These are phyloP conservation scores for Populus euphratica DNA, from an alignment of 345 rosid species.

Conservation along the genomic window DNA sequence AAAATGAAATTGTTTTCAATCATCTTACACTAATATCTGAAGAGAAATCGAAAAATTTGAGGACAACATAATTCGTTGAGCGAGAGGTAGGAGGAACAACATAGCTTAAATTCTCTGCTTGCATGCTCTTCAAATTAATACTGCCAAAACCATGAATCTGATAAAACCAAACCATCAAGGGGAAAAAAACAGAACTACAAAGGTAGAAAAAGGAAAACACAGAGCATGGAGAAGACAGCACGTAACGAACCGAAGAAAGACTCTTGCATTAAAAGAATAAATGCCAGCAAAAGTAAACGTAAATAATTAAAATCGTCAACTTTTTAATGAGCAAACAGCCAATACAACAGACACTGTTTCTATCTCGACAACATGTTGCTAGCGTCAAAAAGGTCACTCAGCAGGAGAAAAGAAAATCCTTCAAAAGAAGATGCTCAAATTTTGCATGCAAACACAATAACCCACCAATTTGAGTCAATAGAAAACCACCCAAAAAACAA, in stretches of 20 bases:
- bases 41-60: constrained; percentile 60
- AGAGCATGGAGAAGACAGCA: neutral
- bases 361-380: neutral
- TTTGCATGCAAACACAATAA: neutral
- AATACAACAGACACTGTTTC: neutral
- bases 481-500: neutral
- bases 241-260: neutral
- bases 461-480: neutral
- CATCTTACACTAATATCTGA: constrained; percentile 66
- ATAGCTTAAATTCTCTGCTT: constrained; percentile 77
- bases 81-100: constrained; percentile 87
- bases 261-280: neutral
- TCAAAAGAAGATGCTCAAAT: neutral
- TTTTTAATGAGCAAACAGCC: neutral
- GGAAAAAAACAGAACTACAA: constrained; percentile 14
- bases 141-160: constrained; percentile 90
- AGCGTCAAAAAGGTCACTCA: neutral
- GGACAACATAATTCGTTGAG: constrained; percentile 80
- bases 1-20: constrained; percentile 4
- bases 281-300: neutral
- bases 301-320: neutral
- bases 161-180: constrained; percentile 47
- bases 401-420: neutral
- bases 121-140: constrained; percentile 91
- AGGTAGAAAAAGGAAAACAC: constrained; percentile 10